Base-by-base conservation (phyloP, 192 early-diverging fungal genomes). In the Backusella tarrabulga region DNA sequence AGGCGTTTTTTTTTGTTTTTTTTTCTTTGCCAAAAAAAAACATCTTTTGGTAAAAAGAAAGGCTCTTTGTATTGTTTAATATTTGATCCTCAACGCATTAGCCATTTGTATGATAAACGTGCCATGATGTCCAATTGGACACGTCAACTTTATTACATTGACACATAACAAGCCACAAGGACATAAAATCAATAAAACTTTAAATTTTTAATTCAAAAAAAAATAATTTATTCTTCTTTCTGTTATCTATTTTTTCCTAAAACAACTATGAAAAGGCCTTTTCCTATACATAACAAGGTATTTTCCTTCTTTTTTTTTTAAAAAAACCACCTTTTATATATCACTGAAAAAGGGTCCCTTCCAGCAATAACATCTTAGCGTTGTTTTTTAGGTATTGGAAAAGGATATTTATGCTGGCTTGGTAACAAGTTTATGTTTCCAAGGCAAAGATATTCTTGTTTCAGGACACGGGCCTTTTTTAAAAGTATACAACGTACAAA, bases 381-480 rank as follows among this genome's bases (percentile, higher is more conserved):
- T 63, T 21, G 14, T 52, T 54, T 21, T 63, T 63, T 69, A 79
- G 78, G 9, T 29, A 7, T 34, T 84, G 21, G 63, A 75, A 63
- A 84, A 84, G 52, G 79, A 80, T 70, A 32, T 73, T 6, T 84
- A 79, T 79, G 83, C 79, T 26, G 83, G 83, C 17, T 44, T 80
- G 6, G 87, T 90, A 15, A 90, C 86, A 3, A 84, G 83, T 38
- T 46, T 90, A 67, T 71, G 67, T 21, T 90, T 87, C 73, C 85
- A 85, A 50, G 84, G 80, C 34, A 80, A 85, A 23, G 68, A 73
- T 9, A 86, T 88, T 35, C 70, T 90, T 7, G 67, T 90, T 29
- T 83, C 83, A 12, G 87, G 89, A 6, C 86, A 88, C 68, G 89
- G 89, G 7, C 89, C 89, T 19, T 90, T 81, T 38, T 66, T 90